Conservation (phyloP, 169 alveolate species). For the Plasmodium knowlesi region DNA sequence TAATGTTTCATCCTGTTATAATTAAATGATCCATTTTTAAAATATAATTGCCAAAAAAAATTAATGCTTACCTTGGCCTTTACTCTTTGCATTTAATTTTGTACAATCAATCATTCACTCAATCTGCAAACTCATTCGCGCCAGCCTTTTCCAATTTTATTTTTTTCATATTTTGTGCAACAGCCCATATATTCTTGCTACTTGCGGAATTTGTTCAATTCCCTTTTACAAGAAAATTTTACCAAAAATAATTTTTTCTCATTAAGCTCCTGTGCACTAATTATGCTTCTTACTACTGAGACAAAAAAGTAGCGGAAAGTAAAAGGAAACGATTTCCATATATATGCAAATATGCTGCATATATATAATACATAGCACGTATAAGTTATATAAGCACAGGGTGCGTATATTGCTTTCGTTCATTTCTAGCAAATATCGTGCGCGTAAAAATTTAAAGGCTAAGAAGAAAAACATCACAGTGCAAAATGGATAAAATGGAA, state of each 20-base stretch:
- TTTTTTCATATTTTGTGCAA: slow-evolving; percentile 1
- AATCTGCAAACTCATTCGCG: neutral
- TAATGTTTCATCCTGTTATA: slow-evolving; percentile 9
- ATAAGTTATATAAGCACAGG: neutral
- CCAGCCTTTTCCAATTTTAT: neutral
- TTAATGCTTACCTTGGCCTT: slow-evolving; percentile 8
- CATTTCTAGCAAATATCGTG: neutral
- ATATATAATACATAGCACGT: neutral
- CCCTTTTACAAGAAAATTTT: neutral
- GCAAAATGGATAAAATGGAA: neutral
- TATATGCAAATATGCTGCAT: neutral
- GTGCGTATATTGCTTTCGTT: neutral
- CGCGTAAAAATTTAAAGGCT: neutral
- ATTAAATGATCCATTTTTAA: neutral
- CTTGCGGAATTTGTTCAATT: neutral
- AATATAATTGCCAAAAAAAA: neutral
- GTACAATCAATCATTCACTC: neutral
- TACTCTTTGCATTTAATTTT: neutral
- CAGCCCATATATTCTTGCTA: neutral
- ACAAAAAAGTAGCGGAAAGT: slow-evolving; percentile 1
- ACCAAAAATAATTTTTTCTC: neutral
- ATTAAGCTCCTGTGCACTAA: slow-evolving; percentile 18
- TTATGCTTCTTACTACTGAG: slow-evolving; percentile 15
- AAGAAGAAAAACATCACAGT: neutral
- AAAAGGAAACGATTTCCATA: neutral